Evolutionary conservation across 345 rosid species (phyloP), one percentile per base, ranked within the genome.

Genomic region (Brassica juncea): DNA sequence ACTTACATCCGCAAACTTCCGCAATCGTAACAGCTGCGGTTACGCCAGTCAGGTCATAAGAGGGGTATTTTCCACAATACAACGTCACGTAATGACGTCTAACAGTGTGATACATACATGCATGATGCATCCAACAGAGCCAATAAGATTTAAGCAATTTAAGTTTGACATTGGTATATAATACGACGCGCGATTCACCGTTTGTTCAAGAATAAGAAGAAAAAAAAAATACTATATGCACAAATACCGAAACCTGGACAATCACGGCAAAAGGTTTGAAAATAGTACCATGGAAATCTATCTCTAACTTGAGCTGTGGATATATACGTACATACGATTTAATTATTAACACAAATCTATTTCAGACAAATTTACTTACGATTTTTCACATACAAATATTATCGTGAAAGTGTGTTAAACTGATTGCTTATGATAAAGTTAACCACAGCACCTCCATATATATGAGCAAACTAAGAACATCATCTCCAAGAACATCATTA

Each of bases 41-140:
- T 19, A 19, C 21, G 21, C 21, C 0, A 19, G 21, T 19, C 21
- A 19, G 21, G 21, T 19, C 21, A 0, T 7, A 27, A 14, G 25
- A 14, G 54, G 32, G 42, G 27, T 27, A 64, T 21, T 15, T 58
- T 75, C 67, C 73, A 76, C 68, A 76, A 59, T 67, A 57, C 11
- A n/a, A 66, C 42, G 28, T 35, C 66, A 57, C 6, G 63, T 47
- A 47, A 47, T 47, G 54, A 47, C 15, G 54, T 47, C 54, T 47
- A 11, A 12, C 2, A 16, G 11, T 11, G 6, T 75, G 66, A 67
- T 67, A 19, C 66, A 66, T 75, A 72, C 57, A 62, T 62, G 70
- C 61, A 73, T 15, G 9, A 73, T 62, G 69, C 21, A 44, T 15
- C 27, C 58, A 27, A 37, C 37, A 52, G 61, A 73, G 47, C 28